Percentiles rank a stretch among this genome's conserved stretches.
These are phyloP conservation scores for Hemileia vastatrix DNA, from an alignment of 1,284 basidiomycete species.

Conservation along the genomic window DNA sequence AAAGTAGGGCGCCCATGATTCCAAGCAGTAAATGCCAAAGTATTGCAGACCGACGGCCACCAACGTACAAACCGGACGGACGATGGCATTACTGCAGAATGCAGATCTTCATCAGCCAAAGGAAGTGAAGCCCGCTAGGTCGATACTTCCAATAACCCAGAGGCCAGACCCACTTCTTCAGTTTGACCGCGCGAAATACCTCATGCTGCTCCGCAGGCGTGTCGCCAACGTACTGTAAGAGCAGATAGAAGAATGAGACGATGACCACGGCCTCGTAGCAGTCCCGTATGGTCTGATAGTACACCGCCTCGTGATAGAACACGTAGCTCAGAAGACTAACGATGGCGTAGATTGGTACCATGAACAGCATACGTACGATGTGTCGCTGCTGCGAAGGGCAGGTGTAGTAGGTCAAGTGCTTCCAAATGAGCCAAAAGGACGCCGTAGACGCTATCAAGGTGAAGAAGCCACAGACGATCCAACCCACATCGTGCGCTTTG, in stretches of 20 bases:
- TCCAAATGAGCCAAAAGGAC: conserved; percentile 61
- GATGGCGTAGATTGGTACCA: conserved; percentile 65
- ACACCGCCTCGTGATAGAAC: conserved; percentile 48
- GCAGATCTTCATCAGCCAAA: conserved; percentile 69
- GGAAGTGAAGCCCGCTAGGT: conserved; percentile 60
- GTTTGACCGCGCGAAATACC: conserved; percentile 51
- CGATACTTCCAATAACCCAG: conserved; percentile 57
- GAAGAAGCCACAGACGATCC: conserved; percentile 60
- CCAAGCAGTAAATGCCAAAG: conserved; percentile 60
- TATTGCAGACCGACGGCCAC: conserved; percentile 58
- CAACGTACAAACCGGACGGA: conserved; percentile 59
- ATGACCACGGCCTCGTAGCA: conserved; percentile 48
- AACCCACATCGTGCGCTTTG: conserved; percentile 54
- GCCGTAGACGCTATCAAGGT: conserved; percentile 52
- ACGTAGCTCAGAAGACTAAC: conserved; percentile 61
- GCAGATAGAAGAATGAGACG: conserved; percentile 66
- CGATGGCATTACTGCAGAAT: conserved; percentile 68
- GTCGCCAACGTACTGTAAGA: conserved; percentile 61
- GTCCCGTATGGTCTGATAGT: conserved; percentile 43
- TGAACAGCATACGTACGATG: conserved; percentile 58
- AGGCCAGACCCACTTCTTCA: conserved; percentile 62
- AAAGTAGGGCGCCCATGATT: conserved; percentile 59
- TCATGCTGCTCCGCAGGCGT: conserved; percentile 56
- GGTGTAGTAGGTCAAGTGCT: conserved; percentile 63
- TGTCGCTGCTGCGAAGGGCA: conserved; percentile 50